phyloP scores from a whole-genome alignment of 1,284 basidiomycete species.

The Leccinum variabile region DNA sequence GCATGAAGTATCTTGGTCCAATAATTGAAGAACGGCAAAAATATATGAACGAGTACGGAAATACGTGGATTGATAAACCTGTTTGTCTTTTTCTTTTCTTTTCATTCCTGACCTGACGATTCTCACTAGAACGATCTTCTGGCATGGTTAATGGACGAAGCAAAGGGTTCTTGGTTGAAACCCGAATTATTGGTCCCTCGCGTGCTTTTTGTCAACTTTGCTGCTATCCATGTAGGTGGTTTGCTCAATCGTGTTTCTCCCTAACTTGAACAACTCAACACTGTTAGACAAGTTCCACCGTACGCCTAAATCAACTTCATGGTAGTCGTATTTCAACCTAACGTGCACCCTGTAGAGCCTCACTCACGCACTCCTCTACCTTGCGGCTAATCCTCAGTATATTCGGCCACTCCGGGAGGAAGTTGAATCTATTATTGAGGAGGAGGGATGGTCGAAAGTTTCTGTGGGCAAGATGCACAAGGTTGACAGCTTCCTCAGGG shows the following conservation, averaged over 20 bases:
- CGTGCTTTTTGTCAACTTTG: constrained; percentile 39
- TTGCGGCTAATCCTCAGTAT: constrained; percentile 37
- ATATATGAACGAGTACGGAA: constrained; percentile 34
- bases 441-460: constrained; percentile 46
- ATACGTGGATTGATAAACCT: constrained; percentile 40
- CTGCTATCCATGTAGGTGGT: constrained; percentile 37
- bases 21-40: constrained; percentile 39
- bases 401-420: background rate
- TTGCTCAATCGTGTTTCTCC: background rate
- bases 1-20: constrained; percentile 34
- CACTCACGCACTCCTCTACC: constrained; percentile 37
- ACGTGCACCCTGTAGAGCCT: constrained; percentile 21
- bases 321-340: background rate
- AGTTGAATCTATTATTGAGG: constrained; percentile 27
- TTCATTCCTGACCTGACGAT: constrained; percentile 16
- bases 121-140: constrained; percentile 26
- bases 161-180: constrained; percentile 31
- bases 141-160: constrained; percentile 45
- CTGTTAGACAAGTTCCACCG: background rate
- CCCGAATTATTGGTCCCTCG: constrained; percentile 33
- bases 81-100: constrained; percentile 31
- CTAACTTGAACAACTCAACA: constrained; percentile 1
- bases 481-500: constrained; percentile 49
- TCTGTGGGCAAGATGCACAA: constrained; percentile 43
- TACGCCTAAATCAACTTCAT: background rate